A percentile compares a stretch with the other conserved stretches of the same genome.
These are phyloP conservation scores for Eimeria sp. DNA, from an alignment of 169 alveolate species.

Conservation along the genomic window DNA sequence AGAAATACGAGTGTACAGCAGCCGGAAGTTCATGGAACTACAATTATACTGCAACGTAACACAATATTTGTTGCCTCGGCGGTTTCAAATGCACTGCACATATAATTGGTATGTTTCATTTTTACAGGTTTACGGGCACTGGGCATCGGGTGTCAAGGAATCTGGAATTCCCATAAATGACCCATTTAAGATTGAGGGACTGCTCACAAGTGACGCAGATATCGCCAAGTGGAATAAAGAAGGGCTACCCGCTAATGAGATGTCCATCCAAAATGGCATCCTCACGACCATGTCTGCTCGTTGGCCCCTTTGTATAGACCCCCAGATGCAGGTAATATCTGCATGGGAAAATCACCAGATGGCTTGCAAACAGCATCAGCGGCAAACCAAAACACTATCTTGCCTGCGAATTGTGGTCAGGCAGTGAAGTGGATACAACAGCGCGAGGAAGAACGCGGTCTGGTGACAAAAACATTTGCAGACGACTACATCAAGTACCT, in stretches of 20 bases:
- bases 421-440: conserved; percentile 95
- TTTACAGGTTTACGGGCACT: conserved; percentile 88
- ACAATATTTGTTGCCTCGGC: neutral
- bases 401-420: conserved; percentile 33
- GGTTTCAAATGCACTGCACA: neutral
- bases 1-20: neutral
- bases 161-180: conserved; percentile 91
- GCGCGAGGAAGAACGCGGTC: conserved; percentile 90
- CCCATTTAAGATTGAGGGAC: conserved; percentile 91
- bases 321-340: conserved; percentile 91
- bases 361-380: neutral
- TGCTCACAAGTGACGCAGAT: conserved; percentile 95
- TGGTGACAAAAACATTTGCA: conserved; percentile 92
- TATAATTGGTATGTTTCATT: neutral
- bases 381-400: neutral
- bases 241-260: conserved; percentile 97
- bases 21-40: neutral
- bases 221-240: conserved; percentile 96
- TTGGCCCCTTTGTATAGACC: conserved; percentile 97
- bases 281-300: conserved; percentile 94
- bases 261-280: conserved; percentile 96
- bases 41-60: neutral
- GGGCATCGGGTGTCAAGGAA: conserved; percentile 91
- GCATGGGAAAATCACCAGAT: neutral
- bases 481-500: conserved; percentile 94